Base-by-base conservation (phyloP, 352 stramenopile species). In the Globisporangium spiculum region DNA sequence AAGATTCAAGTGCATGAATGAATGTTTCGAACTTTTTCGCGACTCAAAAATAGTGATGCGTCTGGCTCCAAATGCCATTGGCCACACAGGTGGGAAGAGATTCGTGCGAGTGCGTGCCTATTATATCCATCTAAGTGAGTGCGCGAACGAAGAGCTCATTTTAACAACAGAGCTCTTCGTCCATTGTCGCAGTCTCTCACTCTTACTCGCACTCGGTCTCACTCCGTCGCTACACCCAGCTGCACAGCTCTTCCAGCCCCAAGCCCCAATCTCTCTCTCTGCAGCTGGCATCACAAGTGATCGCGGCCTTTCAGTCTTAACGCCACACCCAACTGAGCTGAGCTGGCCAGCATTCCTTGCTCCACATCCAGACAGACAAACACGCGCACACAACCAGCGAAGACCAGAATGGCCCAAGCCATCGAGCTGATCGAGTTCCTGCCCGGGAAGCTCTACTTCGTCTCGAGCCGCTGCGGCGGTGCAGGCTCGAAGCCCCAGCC, bases 351-450 rank as follows among this genome's bases (percentile, higher is more conserved):
- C 44, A 20, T 22, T 22, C 16, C 18, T 22, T 10, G 18, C 18
- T 22, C 44, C 18, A 8, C 41, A 41, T 41, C 52, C 36, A 64
- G 1, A 36, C 58, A 50, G 18, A 12, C 24, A 32, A 4, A 50
- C 16, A 14, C 1, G 20, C 41, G 41, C 36, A 12, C 32, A 55
- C 24, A 55, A 12, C 20, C 48, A 48, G 1, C 58, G 41, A 44
- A 9, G 22, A 60, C 2, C 59, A 27, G 3, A 18, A 70, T 65
- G 64, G 27, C 60, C 4, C 56, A 71, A 41, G 32, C 71, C 9
- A 68, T 75, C 41, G 70, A 77, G 61, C 63, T 82, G 22, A 50
- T 84, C 62, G 77, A 84, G 59, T 70, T 69, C 41, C 30, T 80
- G 16, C 67, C 75, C 6, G 72, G 75, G 2, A 64, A 69, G 27